Conservation (phyloP, 768 basidiomycete species). For the Agaricus blazei region DNA sequence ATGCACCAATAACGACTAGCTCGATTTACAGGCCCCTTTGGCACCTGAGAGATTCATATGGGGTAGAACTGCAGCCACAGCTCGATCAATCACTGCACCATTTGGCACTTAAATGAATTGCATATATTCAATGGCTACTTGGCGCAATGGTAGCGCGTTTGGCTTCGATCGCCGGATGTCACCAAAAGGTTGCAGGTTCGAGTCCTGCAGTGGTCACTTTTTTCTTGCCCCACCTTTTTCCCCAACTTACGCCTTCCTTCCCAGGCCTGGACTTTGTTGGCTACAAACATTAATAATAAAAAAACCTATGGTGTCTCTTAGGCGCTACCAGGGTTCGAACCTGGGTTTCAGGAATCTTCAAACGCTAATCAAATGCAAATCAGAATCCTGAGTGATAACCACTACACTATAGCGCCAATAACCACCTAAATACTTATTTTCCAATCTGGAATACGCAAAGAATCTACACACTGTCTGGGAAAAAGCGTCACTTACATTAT, state of each 20-base stretch:
- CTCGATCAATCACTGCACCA: too few species aligned
- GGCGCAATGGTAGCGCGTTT: conserved; percentile 96
- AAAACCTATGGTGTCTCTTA: neutral
- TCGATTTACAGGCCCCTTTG: too few species aligned
- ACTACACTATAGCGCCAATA: conserved; percentile 23
- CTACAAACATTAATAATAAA: too few species aligned
- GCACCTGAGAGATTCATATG: too few species aligned
- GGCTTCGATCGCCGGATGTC: conserved; percentile 62
- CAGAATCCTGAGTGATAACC: conserved; percentile 27
- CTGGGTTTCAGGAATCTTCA: conserved; percentile 15
- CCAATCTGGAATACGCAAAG: too few species aligned
- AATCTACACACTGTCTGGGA: too few species aligned
- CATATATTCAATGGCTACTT: conserved; percentile 41
- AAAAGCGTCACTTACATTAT: too few species aligned
- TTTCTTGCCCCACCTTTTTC: neutral
- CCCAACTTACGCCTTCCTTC: neutral
- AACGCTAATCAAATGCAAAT: neutral
- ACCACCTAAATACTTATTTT: too few species aligned
- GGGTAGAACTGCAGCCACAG: too few species aligned
- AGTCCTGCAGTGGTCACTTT: conserved; percentile 85
- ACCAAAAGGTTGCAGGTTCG: conserved; percentile 98
- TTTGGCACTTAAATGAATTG: too few species aligned
- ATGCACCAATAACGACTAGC: too few species aligned
- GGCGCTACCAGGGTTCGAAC: conserved; percentile 17
- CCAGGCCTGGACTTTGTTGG: too few species aligned